phyloP scores from a whole-genome alignment of 139 green algal species.

The Coelastrella sp. region DNA sequence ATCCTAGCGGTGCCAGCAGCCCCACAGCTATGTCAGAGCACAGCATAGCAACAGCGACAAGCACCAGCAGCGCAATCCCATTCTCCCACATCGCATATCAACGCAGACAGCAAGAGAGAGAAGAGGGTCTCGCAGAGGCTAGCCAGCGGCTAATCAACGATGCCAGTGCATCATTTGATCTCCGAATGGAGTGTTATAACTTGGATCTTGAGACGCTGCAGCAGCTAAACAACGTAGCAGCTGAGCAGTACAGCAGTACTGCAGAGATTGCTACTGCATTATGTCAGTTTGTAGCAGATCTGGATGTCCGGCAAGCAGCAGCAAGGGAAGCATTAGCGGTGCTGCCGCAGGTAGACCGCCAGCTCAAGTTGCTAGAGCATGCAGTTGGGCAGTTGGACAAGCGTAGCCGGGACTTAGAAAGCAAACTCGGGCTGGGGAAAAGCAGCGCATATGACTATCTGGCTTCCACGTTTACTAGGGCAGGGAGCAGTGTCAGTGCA shows the following conservation, averaged over 20 bases:
- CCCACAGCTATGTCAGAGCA: constrained; percentile 29
- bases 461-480: constrained; percentile 8
- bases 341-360: constrained; percentile 29
- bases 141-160: background rate
- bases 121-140: background rate
- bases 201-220: constrained; percentile 6
- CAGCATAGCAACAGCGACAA: constrained; percentile 24
- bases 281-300: constrained; percentile 26
- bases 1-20: constrained; percentile 18
- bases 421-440: background rate
- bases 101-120: background rate
- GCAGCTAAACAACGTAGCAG: constrained; percentile 32
- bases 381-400: constrained; percentile 29
- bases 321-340: constrained; percentile 8
- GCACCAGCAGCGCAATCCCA: constrained; percentile 23
- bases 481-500: background rate
- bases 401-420: constrained; percentile 20
- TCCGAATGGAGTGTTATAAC: background rate
- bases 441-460: constrained; percentile 22
- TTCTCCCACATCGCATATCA: constrained; percentile 39
- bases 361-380: constrained; percentile 17
- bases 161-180: constrained; percentile 24
- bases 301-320: constrained; percentile 1
- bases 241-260: constrained; percentile 15
- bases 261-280: constrained; percentile 44